Conservation (phyloP, 805 yeast species). For the Candida chilensis region DNA sequence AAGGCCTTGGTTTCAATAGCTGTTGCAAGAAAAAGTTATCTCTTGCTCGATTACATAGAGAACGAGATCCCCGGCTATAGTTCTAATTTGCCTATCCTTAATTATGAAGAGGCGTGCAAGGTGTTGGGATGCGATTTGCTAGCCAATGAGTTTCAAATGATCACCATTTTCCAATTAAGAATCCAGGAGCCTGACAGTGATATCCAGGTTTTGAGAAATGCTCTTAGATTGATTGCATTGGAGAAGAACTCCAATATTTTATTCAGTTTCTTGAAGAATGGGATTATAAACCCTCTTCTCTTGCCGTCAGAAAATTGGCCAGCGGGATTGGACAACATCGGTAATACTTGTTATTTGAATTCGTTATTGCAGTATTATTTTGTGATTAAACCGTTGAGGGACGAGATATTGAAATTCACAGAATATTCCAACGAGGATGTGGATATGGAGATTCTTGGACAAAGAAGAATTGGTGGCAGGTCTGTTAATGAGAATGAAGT, state of each 20-base stretch:
- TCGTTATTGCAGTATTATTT: slow-evolving; percentile 87
- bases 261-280: slow-evolving; percentile 46
- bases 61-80: slow-evolving; percentile 22
- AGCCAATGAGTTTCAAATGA: slow-evolving; percentile 49
- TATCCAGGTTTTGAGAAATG: slow-evolving; percentile 45
- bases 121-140: slow-evolving; percentile 37
- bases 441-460: slow-evolving; percentile 17
- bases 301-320: slow-evolving; percentile 69
- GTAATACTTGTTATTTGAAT: slow-evolving; percentile 92
- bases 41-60: slow-evolving; percentile 48
- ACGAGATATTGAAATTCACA: slow-evolving; percentile 46
- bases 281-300: slow-evolving; percentile 51
- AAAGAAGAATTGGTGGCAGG: slow-evolving; percentile 83
- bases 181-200: slow-evolving; percentile 31
- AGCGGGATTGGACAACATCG: slow-evolving; percentile 87
- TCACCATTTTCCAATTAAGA: slow-evolving; percentile 42
- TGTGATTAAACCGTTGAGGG: slow-evolving; percentile 73
- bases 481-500: slow-evolving; percentile 72
- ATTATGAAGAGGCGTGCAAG: slow-evolving; percentile 32
- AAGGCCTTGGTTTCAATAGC: slow-evolving; percentile 16
- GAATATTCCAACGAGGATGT: slow-evolving; percentile 16
- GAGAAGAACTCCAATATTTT: slow-evolving; percentile 48
- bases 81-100: slow-evolving; percentile 5
- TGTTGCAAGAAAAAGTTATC: slow-evolving; percentile 41
- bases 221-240: slow-evolving; percentile 47